Conservation (phyloP, 2,329 filamentous ascomycete genomes). For the Colletotrichum agaves region DNA sequence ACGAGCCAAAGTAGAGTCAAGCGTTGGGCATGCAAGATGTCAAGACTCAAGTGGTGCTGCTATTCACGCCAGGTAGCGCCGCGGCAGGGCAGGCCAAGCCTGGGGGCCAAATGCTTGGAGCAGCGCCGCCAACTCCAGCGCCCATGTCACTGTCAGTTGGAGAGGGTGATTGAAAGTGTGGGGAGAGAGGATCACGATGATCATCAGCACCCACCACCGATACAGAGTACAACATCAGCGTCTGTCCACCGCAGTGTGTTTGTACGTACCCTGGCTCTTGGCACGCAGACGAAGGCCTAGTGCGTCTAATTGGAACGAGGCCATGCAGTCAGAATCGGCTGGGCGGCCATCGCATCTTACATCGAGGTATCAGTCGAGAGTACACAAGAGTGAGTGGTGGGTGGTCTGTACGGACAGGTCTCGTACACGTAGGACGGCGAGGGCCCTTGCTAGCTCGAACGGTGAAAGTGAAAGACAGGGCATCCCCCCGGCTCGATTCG, state of each 20-base stretch:
- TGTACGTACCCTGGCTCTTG: background rate
- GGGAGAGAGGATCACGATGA: conserved; percentile 24
- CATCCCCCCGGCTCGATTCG: conserved; percentile 8
- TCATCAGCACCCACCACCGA: no score
- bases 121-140: background rate
- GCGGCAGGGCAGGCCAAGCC: background rate
- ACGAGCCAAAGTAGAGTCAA: background rate
- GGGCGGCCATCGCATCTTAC: conserved; percentile 10
- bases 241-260: conserved; percentile 7
- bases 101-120: background rate
- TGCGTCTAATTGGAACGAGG: background rate
- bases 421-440: no score
- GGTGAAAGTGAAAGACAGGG: conserved; percentile 31
- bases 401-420: no score
- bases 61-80: background rate
- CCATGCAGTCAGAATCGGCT: background rate
- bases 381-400: no score
- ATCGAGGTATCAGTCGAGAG: background rate
- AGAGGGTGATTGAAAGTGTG: background rate
- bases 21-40: background rate
- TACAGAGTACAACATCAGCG: conserved; percentile 6
- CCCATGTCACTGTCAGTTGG: background rate
- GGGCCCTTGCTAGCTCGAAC: conserved; percentile 27
- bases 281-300: background rate
- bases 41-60: background rate